phyloP scores from a whole-genome alignment of 2,329 filamentous ascomycete genomes.

The Fusarium sulawesiense region DNA sequence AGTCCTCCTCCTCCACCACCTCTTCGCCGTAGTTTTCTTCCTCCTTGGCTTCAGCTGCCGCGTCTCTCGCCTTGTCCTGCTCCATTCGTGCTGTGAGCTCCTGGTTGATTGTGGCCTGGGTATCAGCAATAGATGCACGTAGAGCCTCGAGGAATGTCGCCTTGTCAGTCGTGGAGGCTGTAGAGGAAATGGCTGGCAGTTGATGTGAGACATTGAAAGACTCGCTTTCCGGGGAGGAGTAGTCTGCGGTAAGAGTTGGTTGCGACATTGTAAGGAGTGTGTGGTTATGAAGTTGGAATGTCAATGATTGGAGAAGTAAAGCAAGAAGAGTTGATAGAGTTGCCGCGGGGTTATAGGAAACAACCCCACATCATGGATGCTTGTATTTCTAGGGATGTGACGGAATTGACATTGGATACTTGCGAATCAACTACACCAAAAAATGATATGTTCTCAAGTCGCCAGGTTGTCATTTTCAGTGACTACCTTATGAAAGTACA shows the following conservation, averaged over 20 bases:
- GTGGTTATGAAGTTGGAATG: not conserved
- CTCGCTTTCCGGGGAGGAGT: slow-evolving; percentile 63
- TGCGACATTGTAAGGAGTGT: slow-evolving; percentile 27
- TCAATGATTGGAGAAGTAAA: not conserved
- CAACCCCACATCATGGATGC: slow-evolving; percentile 30
- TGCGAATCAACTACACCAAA: not conserved
- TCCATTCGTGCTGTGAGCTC: slow-evolving; percentile 81
- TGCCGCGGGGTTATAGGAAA: slow-evolving; percentile 37
- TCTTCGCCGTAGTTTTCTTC: slow-evolving; percentile 91
- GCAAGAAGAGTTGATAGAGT: slow-evolving; percentile 8
- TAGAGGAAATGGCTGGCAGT: slow-evolving; percentile 51
- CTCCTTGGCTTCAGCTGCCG: slow-evolving; percentile 66
- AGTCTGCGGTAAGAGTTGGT: slow-evolving; percentile 56
- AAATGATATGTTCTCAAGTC: not conserved
- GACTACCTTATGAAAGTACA: not conserved
- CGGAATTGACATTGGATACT: not conserved
- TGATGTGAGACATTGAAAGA: slow-evolving; percentile 58
- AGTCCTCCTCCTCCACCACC: slow-evolving; percentile 72
- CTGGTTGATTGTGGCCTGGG: slow-evolving; percentile 76
- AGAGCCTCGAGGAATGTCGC: slow-evolving; percentile 70
- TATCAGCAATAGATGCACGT: slow-evolving; percentile 63
- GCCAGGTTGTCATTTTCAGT: not conserved
- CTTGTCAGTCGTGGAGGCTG: slow-evolving; percentile 60
- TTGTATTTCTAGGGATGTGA: not conserved
- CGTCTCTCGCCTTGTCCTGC: slow-evolving; percentile 69